Percentiles rank a stretch among this genome's conserved stretches.
Evolutionary conservation across 1,284 basidiomycete genomes (phyloP).

Genomic region (Cutaneotrichosporon sp.): DNA sequence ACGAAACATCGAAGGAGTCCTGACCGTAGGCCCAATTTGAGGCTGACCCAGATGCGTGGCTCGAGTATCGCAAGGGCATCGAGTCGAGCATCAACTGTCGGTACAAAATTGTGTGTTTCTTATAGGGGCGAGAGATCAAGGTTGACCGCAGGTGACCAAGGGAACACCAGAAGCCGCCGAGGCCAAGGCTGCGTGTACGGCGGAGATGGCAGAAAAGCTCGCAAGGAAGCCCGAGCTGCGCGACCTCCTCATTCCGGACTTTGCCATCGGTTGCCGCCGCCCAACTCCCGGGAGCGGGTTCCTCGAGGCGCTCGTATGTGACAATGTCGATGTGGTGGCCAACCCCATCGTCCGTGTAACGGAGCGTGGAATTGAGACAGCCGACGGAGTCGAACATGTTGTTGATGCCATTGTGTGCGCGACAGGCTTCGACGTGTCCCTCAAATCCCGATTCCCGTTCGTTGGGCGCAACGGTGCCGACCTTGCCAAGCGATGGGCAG

Average conservation of each 20-base stretch:
- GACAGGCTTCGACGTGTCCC: conserved; percentile 33
- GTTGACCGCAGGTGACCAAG: conserved; percentile 8
- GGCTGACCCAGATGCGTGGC: background rate
- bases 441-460: conserved; percentile 30
- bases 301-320: conserved; percentile 34
- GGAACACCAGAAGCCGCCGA: background rate
- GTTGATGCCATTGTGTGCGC: conserved; percentile 32
- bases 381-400: conserved; percentile 20
- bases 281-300: conserved; percentile 43
- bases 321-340: conserved; percentile 26
- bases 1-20: no score
- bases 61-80: conserved; percentile 9
- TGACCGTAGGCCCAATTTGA: background rate
- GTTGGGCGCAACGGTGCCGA: conserved; percentile 21
- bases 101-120: conserved; percentile 15
- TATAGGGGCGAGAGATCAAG: background rate
- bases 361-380: conserved; percentile 21
- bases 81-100: conserved; percentile 24
- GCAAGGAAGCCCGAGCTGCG: conserved; percentile 19
- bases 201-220: conserved; percentile 20
- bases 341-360: conserved; percentile 20
- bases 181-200: background rate
- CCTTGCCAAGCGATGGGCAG: conserved; percentile 32
- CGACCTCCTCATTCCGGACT: conserved; percentile 21
- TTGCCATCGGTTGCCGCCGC: conserved; percentile 35